Evolutionary conservation across 805 yeast genomes (phyloP), one percentile per base, ranked within the genome.

Genomic region (Sugiyamaella lignohabitans): DNA sequence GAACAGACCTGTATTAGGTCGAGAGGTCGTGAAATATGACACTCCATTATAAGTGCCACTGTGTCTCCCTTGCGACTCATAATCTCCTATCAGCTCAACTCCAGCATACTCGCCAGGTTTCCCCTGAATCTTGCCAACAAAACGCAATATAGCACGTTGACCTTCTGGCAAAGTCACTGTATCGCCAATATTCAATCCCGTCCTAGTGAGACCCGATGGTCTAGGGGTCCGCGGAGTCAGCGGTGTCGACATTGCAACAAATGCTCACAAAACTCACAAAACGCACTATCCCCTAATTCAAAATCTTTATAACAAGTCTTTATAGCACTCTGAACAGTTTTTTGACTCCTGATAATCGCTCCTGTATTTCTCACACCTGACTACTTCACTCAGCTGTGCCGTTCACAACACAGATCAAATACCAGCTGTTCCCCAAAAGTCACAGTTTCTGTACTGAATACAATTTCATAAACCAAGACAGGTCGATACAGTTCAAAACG

Each of bases 81-180:
- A 74, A 1, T 79, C 80, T 1, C 85, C 89, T n/a, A 79, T 58
- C 38, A 91, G 68, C 61, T 91, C 97, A 4, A 91, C 74, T 2
- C 98, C 98, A 3, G 89, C 96, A 68, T 81, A 91, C 8, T 72
- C 70, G 0, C 96, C 95, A 4, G 67, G 64, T 59, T 85, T 87
- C 19, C 82, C 82, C 19, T 79, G 75, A 16, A 91, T 86, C 1
- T 73, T 64, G 1, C 96, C 98, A 18, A 80, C 70, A 63, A 75
- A 89, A 49, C 79, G 72, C 44, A 89, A 67, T 8, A 80, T 69
- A 1, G 89, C 96, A 36, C 68, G 66, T 20, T 85, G 80, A 10
- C 84, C 79, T 6, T 84, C 85, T 0, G 95, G 94, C 19, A 64
- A 55, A 21, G 54, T 49, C 35, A 66, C 69, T 34, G 55, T 50